Conservation (phyloP, 305 asterid species). For the Fraxinus paxiana region DNA sequence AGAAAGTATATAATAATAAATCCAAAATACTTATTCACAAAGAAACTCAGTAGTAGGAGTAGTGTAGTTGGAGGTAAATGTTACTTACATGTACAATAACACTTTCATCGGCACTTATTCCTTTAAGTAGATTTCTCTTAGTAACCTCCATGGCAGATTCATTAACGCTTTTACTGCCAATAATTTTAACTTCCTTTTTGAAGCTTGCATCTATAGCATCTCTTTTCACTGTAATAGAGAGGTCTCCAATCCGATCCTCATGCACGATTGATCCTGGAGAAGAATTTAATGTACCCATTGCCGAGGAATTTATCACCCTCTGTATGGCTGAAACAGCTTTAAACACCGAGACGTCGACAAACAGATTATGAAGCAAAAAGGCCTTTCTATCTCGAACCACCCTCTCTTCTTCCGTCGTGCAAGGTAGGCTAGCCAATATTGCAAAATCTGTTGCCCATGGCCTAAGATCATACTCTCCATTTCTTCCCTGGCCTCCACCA, state of each 20-base stretch:
- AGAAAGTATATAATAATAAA: background rate
- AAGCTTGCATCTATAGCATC: slow-evolving; percentile 58
- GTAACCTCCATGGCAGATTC: slow-evolving; percentile 57
- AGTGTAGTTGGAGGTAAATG: slow-evolving; percentile 22
- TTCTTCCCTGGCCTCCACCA: slow-evolving; percentile 94
- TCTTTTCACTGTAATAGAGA: slow-evolving; percentile 60
- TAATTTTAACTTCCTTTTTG: slow-evolving; percentile 54
- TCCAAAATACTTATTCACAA: slow-evolving; percentile 13
- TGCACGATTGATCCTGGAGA: slow-evolving; percentile 57
- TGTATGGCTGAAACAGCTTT: slow-evolving; percentile 87
- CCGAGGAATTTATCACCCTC: slow-evolving; percentile 49
- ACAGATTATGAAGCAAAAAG: slow-evolving; percentile 91
- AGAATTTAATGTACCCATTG: slow-evolving; percentile 32
- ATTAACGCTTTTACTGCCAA: slow-evolving; percentile 37
- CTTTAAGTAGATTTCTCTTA: slow-evolving; percentile 81
- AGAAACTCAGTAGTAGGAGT: background rate
- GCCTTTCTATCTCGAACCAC: slow-evolving; percentile 94
- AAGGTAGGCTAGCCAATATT: slow-evolving; percentile 73
- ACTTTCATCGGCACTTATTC: slow-evolving; percentile 94
- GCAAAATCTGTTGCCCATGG: slow-evolving; percentile 94
- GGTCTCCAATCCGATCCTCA: slow-evolving; percentile 70
- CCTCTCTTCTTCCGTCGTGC: slow-evolving; percentile 96
- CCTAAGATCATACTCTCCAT: slow-evolving; percentile 71
- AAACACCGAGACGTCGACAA: slow-evolving; percentile 75
- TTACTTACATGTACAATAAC: slow-evolving; percentile 78